A percentile compares a stretch with the other conserved stretches of the same genome.
These are phyloP conservation scores for Polygonum aviculare DNA, from an alignment of 148 eudicot genomes.

Conservation along the genomic window DNA sequence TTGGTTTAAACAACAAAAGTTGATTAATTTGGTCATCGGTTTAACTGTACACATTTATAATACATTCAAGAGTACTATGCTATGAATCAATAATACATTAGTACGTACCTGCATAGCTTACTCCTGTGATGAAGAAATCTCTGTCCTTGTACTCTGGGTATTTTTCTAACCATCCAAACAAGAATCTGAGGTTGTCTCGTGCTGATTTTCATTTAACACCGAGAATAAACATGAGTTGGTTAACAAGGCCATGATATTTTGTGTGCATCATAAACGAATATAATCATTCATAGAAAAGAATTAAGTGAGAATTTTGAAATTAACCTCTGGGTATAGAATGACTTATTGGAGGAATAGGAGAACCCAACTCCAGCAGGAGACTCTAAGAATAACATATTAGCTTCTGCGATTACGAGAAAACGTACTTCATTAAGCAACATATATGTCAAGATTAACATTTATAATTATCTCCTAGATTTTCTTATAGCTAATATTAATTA, in stretches of 20 bases:
- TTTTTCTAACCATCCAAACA: conserved; percentile 51
- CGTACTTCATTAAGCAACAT: background rate
- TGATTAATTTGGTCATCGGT: background rate
- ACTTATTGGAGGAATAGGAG: background rate
- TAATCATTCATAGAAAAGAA: too few species aligned
- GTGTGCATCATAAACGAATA: too few species aligned
- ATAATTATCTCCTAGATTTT: too few species aligned
- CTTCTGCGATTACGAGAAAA: background rate
- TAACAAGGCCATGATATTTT: too few species aligned
- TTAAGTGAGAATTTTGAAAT: background rate
- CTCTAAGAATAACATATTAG: conserved; percentile 7
- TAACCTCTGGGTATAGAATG: background rate
- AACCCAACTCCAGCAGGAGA: background rate
- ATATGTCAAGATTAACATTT: too few species aligned
- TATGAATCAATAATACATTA: background rate
- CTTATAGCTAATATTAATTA: too few species aligned
- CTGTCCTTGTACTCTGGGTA: conserved; percentile 40
- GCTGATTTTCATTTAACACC: background rate
- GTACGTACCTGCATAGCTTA: conserved; percentile 61
- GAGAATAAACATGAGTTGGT: background rate
- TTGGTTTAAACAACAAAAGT: background rate
- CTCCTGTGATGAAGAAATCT: conserved; percentile 58
- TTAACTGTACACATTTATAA: too few species aligned
- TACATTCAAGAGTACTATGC: background rate
- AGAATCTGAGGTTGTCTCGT: conserved; percentile 22